Evolutionary conservation across 2,329 filamentous ascomycete species (phyloP).

Genomic region (Mariannaea sp.): DNA sequence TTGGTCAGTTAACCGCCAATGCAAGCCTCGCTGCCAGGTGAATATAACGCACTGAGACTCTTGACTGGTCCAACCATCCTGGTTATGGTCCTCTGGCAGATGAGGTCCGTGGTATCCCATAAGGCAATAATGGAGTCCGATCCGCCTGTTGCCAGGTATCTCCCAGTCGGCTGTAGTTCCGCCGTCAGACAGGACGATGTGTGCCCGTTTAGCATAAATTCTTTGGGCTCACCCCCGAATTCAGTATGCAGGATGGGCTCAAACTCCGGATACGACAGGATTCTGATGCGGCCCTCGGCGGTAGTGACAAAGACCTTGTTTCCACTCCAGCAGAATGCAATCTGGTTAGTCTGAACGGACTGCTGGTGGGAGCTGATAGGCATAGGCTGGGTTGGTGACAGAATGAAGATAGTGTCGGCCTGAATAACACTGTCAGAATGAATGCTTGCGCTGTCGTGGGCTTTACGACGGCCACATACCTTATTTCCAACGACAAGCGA

Average conservation of each 20-base stretch:
- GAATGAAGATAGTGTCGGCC: slow-evolving; percentile 65
- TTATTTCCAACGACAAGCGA: slow-evolving; percentile 75
- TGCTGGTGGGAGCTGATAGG: slow-evolving; percentile 65
- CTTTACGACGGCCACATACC: slow-evolving; percentile 50
- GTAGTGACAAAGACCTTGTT: slow-evolving; percentile 73
- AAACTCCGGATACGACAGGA: slow-evolving; percentile 70
- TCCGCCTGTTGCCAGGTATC: slow-evolving; percentile 75
- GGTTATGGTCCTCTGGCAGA: slow-evolving; percentile 72
- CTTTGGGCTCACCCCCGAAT: slow-evolving; percentile 50
- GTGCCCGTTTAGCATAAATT: slow-evolving; percentile 71
- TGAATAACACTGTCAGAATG: slow-evolving; percentile 39
- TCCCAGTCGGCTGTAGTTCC: slow-evolving; percentile 71
- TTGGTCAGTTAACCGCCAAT: slow-evolving; percentile 18
- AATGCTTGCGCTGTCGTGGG: not conserved
- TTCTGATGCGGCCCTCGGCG: slow-evolving; percentile 70
- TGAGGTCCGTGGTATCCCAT: slow-evolving; percentile 80
- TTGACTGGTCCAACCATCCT: slow-evolving; percentile 71
- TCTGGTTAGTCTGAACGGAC: slow-evolving; percentile 69
- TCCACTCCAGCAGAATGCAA: slow-evolving; percentile 75
- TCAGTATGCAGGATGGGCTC: slow-evolving; percentile 58
- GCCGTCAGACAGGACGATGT: slow-evolving; percentile 72
- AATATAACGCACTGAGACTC: slow-evolving; percentile 61
- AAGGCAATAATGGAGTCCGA: slow-evolving; percentile 76
- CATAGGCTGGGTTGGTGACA: slow-evolving; percentile 63
- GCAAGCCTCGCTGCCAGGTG: not conserved